A percentile compares a stretch with the other conserved stretches of the same genome.
Evolutionary conservation across 805 yeast species (phyloP).

Genomic region (Ogataea paradorogensis): DNA sequence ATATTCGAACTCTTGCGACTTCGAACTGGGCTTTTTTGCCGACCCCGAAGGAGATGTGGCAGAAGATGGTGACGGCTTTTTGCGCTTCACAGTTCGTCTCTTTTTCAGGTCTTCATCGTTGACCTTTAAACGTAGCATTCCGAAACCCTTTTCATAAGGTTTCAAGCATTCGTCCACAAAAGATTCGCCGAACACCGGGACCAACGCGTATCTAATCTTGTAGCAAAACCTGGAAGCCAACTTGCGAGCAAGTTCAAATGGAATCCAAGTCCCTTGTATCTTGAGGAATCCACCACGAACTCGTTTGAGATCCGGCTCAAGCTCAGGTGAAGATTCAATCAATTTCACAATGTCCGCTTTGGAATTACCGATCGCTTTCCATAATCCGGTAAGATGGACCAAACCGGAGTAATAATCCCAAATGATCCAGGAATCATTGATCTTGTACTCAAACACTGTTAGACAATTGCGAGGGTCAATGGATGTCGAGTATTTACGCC

Average conservation of each 20-base stretch:
- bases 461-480: conserved; percentile 68
- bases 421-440: conserved; percentile 71
- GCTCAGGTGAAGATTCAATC: conserved; percentile 62
- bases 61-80: conserved; percentile 8
- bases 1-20: conserved; percentile 7
- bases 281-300: conserved; percentile 89
- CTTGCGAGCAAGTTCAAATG: conserved; percentile 61
- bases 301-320: conserved; percentile 61
- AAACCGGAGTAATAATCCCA: conserved; percentile 87
- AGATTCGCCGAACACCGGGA: conserved; percentile 74
- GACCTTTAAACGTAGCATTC: conserved; percentile 48
- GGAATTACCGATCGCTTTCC: conserved; percentile 70
- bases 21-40: conserved; percentile 5
- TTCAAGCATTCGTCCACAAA: conserved; percentile 61
- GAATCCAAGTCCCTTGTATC: conserved; percentile 94
- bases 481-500: conserved; percentile 64
- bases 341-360: conserved; percentile 78
- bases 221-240: conserved; percentile 76
- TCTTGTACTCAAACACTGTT: conserved; percentile 68
- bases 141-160: conserved; percentile 63
- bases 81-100: conserved; percentile 22
- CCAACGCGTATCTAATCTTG: conserved; percentile 67
- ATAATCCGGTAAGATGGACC: conserved; percentile 83
- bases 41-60: not conserved
- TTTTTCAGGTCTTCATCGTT: conserved; percentile 28